phyloP scores from a whole-genome alignment of 306 rosid species.

The Coriaria nepalensis region DNA sequence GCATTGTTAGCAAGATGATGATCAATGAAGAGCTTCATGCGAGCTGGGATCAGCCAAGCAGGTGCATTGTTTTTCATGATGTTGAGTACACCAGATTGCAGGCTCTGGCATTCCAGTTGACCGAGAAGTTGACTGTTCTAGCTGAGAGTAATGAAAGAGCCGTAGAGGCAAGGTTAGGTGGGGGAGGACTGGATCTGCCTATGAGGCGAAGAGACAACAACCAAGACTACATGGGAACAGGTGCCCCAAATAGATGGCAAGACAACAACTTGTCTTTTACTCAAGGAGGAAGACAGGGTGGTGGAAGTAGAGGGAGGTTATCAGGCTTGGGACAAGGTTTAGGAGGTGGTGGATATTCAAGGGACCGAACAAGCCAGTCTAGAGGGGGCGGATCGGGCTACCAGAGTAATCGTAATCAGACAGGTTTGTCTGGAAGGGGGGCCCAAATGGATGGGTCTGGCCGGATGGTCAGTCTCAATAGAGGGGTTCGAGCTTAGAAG shows the following conservation, averaged over 20 bases:
- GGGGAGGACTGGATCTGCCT: slow-evolving; percentile 81
- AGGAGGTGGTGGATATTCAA: too few relatives aligned
- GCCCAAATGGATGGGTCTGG: too few relatives aligned
- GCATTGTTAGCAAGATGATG: slow-evolving; percentile 88
- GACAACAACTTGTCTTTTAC: slow-evolving; percentile 38
- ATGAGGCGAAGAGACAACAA: slow-evolving; percentile 63
- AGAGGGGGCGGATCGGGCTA: too few relatives aligned
- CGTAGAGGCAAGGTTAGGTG: slow-evolving; percentile 63
- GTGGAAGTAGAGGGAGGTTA: slow-evolving; percentile 4
- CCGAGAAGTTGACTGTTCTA: slow-evolving; percentile 68
- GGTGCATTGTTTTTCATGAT: slow-evolving; percentile 27
- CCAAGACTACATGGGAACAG: slow-evolving; percentile 53
- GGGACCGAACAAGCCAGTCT: too few relatives aligned
- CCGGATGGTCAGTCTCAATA: too few relatives aligned
- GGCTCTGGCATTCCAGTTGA: slow-evolving; percentile 69
- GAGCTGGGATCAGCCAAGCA: slow-evolving; percentile 34
- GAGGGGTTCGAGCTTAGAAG: too few relatives aligned
- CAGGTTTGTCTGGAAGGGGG: too few relatives aligned
- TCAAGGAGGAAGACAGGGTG: slow-evolving; percentile 48
- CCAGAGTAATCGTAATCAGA: too few relatives aligned
- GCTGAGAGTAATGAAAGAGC: slow-evolving; percentile 93
- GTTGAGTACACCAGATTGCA: slow-evolving; percentile 55
- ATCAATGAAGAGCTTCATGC: slow-evolving; percentile 85
- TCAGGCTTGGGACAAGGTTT: too few relatives aligned
- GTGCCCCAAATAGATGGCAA: slow-evolving; percentile 66